A percentile compares a stretch with the other conserved stretches of the same genome.
These are phyloP conservation scores for Sesbania bispinosa DNA, from an alignment of 306 rosid genomes.

Conservation along the genomic window DNA sequence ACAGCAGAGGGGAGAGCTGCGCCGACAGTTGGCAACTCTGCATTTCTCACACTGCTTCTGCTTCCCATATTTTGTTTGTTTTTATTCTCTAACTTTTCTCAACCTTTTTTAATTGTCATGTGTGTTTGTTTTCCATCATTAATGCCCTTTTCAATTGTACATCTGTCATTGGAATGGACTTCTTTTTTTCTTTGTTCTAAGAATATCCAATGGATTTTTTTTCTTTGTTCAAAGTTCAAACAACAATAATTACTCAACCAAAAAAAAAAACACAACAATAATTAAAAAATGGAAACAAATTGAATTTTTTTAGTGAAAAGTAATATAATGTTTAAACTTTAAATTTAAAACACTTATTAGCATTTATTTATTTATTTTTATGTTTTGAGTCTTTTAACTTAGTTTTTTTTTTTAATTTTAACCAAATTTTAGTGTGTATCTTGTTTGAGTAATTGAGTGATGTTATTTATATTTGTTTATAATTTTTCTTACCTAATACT, in stretches of 20 bases:
- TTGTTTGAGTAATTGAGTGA: neutral
- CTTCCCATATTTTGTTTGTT: neutral
- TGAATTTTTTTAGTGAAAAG: too few relatives aligned
- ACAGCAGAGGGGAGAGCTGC: neutral
- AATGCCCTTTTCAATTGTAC: neutral
- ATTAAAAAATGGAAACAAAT: too few relatives aligned
- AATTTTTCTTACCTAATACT: too few relatives aligned
- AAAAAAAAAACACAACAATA: too few relatives aligned
- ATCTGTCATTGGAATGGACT: neutral
- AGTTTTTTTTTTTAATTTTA: neutral
- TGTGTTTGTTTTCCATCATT: constrained; percentile 14
- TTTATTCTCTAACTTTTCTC: neutral
- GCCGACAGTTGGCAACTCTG: constrained; percentile 42
- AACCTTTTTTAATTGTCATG: constrained; percentile 7
- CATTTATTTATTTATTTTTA: too few relatives aligned
- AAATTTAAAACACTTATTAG: too few relatives aligned
- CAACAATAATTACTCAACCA: too few relatives aligned
- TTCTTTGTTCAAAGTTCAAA: too few relatives aligned
- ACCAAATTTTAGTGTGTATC: neutral
- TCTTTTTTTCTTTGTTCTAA: neutral
- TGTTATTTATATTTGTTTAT: neutral
- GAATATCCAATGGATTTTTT: too few relatives aligned
- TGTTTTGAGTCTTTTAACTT: neutral
- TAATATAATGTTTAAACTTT: too few relatives aligned
- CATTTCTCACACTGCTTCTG: neutral